Evolutionary conservation across 768 basidiomycete genomes (phyloP).

Genomic region (Panus rudis): DNA sequence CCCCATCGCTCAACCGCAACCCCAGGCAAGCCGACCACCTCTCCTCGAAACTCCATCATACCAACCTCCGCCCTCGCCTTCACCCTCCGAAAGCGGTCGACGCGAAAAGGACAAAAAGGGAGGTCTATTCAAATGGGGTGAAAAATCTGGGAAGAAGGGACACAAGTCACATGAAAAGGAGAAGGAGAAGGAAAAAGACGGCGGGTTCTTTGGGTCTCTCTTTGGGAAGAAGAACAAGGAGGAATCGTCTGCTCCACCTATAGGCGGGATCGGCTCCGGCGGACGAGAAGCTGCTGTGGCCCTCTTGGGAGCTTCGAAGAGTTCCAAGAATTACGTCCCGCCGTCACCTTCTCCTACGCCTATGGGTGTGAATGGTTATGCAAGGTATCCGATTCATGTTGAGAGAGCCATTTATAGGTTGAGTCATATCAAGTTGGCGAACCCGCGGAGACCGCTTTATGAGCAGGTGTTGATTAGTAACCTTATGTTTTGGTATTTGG

Average conservation of each 20-base stretch:
- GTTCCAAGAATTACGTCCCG: constrained; percentile 57
- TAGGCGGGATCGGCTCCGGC: constrained; percentile 28
- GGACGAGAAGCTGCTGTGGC: constrained; percentile 86
- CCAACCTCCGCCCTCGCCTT: constrained; percentile 27
- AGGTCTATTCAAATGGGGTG: constrained; percentile 62
- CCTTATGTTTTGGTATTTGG: constrained; percentile 99
- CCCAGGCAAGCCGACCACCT: constrained; percentile 21
- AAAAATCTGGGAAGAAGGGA: constrained; percentile 55
- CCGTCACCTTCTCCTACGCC: constrained; percentile 57
- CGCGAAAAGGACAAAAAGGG: constrained; percentile 67
- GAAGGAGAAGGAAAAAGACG: constrained; percentile 62
- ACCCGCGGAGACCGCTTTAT: constrained; percentile 91
- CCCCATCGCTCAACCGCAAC: constrained; percentile 12
- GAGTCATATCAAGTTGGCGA: constrained; percentile 97
- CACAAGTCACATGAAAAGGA: constrained; percentile 43
- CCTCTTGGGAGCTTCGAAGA: constrained; percentile 77
- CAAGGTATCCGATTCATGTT: constrained; percentile 96
- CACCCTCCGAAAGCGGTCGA: constrained; percentile 13
- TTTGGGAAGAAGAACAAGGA: constrained; percentile 87
- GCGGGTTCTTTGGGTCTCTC: constrained; percentile 86
- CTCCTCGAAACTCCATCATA: constrained; percentile 22
- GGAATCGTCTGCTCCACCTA: constrained; percentile 47
- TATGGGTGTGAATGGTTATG: constrained; percentile 38
- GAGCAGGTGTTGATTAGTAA: constrained; percentile 94
- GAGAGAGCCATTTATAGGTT: constrained; percentile 96